Conservation (phyloP, 768 basidiomycete genomes). For the Lactifluus pinguis region DNA sequence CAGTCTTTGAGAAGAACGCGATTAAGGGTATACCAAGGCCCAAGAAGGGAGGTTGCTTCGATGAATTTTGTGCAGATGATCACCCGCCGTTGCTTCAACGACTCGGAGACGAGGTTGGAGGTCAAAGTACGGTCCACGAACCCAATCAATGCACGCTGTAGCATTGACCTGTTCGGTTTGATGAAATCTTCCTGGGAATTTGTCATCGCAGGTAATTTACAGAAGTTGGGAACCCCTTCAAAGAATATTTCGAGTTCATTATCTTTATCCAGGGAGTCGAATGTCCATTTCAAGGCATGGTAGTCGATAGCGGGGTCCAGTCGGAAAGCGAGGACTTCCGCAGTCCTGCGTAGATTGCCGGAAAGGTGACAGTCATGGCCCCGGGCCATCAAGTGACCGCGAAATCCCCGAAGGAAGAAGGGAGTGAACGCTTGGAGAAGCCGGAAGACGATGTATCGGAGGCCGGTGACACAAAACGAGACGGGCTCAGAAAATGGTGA, state of each 20-base stretch:
- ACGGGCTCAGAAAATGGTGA: too few species aligned
- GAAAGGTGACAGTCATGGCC: neutral
- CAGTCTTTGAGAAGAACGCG: neutral
- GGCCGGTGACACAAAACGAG: neutral
- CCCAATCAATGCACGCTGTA: too few species aligned
- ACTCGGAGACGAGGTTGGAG: neutral
- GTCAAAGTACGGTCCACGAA: neutral
- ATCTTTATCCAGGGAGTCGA: too few species aligned
- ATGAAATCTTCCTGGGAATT: too few species aligned
- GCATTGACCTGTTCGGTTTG: too few species aligned
- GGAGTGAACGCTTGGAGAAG: neutral
- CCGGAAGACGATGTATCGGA: too few species aligned
- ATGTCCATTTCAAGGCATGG: too few species aligned
- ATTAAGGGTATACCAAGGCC: constrained; percentile 1
- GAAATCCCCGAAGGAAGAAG: neutral
- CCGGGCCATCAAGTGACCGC: neutral
- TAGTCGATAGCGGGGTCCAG: neutral
- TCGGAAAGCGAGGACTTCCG: neutral
- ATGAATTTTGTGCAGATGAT: too few species aligned
- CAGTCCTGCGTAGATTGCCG: neutral
- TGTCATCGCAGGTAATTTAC: neutral
- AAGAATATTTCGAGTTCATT: neutral
- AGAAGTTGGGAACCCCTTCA: neutral
- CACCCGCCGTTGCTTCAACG: neutral
- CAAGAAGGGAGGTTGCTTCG: neutral